Conservation (phyloP, 2,329 filamentous ascomycete species). For the Exserohilum rostratum region DNA sequence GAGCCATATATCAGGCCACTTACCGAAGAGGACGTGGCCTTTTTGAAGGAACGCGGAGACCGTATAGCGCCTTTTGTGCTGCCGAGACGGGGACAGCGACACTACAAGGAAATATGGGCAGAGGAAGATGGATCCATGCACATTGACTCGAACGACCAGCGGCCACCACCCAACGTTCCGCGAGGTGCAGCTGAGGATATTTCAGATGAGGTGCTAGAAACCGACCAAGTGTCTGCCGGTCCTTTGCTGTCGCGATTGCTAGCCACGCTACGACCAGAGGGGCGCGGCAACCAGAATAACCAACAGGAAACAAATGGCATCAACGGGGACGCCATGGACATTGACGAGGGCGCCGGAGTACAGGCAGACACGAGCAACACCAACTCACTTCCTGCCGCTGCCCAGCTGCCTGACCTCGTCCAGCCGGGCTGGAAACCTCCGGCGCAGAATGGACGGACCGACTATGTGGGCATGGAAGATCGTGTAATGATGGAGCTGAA, state of each 20-base stretch:
- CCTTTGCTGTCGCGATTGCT: constrained; percentile 84
- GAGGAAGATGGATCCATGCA: constrained; percentile 87
- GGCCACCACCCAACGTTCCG: constrained; percentile 77
- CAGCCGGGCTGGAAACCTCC: constrained; percentile 80
- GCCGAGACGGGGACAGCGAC: constrained; percentile 80
- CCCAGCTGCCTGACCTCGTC: constrained; percentile 78
- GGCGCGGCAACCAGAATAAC: constrained; percentile 61
- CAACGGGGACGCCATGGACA: constrained; percentile 56
- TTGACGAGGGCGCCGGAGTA: constrained; percentile 51
- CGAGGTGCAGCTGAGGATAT: constrained; percentile 86
- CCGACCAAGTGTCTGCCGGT: constrained; percentile 85
- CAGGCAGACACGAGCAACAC: constrained; percentile 44
- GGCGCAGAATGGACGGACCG: constrained; percentile 70
- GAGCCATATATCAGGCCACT: constrained; percentile 90
- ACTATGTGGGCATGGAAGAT: constrained; percentile 87
- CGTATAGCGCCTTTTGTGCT: constrained; percentile 82
- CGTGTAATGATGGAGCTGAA: constrained; percentile 89
- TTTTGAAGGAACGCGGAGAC: constrained; percentile 86
- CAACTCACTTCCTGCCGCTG: constrained; percentile 66
- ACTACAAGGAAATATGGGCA: constrained; percentile 90
- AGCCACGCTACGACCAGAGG: constrained; percentile 79
- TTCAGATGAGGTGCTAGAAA: constrained; percentile 84
- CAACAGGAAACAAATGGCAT: constrained; percentile 62
- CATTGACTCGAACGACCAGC: constrained; percentile 71
- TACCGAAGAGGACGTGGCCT: constrained; percentile 91